These are phyloP conservation scores for Podosphaera xanthii DNA, from an alignment of 2,329 filamentous ascomycete species.

Conservation along the genomic window DNA sequence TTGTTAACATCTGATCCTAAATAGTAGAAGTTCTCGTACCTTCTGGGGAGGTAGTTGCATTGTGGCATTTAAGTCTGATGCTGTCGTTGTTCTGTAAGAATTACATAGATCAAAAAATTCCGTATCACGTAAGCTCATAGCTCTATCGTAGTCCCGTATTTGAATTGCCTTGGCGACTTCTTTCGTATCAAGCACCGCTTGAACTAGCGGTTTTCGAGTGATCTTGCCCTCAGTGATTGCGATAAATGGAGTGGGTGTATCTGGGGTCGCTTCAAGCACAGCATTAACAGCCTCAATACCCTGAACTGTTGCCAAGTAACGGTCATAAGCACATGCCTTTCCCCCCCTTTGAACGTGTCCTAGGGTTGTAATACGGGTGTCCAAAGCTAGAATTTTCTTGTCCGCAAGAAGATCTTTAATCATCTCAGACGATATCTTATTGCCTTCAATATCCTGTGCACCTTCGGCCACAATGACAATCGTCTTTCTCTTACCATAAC, in stretches of 20 bases:
- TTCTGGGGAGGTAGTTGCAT: conserved; percentile 46
- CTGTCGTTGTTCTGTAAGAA: conserved; percentile 78
- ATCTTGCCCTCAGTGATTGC: conserved; percentile 98
- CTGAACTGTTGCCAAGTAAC: conserved; percentile 79
- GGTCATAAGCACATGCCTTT: conserved; percentile 76
- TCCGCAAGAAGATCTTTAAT: conserved; percentile 78
- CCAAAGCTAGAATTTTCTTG: conserved; percentile 52
- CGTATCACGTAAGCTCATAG: conserved; percentile 72
- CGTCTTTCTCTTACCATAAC: conserved; percentile 81
- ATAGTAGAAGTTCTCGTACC: conserved; percentile 22
- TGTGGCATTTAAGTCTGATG: conserved; percentile 46
- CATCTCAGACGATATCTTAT: conserved; percentile 57
- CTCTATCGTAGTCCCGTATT: conserved; percentile 62
- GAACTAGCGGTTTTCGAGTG: conserved; percentile 65
- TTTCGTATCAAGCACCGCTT: conserved; percentile 72
- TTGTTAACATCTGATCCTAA: neutral
- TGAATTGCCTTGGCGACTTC: conserved; percentile 64
- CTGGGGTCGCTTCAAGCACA: conserved; percentile 69
- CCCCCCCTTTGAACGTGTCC: conserved; percentile 96
- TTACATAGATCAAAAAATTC: conserved; percentile 87
- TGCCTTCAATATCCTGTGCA: conserved; percentile 62
- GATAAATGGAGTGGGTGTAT: conserved; percentile 82
- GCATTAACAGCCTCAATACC: conserved; percentile 87
- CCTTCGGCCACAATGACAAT: conserved; percentile 97
- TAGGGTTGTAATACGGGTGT: conserved; percentile 84